Evolutionary conservation across 106 monocot genomes (phyloP).

Genomic region (Apostasia shenzhenica): DNA sequence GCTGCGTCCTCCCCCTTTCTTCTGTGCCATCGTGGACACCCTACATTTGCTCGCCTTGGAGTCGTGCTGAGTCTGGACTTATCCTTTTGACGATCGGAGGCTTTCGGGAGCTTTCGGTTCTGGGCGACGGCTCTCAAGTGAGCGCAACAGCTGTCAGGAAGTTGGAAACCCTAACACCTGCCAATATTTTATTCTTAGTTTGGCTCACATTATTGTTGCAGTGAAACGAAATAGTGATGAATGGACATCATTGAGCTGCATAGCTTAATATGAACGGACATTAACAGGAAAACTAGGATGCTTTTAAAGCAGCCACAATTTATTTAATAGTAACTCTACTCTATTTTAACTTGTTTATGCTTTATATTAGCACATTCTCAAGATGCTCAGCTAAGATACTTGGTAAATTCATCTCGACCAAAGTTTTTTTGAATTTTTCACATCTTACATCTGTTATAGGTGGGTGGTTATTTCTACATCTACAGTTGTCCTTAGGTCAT

Average conservation of each 20-base stretch:
- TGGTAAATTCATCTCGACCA: neutral
- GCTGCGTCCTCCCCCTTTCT: too few relatives aligned
- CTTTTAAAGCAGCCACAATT: neutral
- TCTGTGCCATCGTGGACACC: too few relatives aligned
- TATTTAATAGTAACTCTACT: neutral
- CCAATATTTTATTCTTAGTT: too few relatives aligned
- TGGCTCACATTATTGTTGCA: too few relatives aligned
- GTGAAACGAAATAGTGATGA: too few relatives aligned
- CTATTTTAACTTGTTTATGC: neutral
- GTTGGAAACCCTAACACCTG: too few relatives aligned
- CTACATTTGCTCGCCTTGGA: too few relatives aligned
- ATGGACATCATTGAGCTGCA: neutral
- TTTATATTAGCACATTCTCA: neutral
- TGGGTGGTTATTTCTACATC: conserved; percentile 77
- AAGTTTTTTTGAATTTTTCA: neutral
- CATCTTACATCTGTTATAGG: conserved; percentile 33
- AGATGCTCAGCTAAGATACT: neutral
- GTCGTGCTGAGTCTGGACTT: too few relatives aligned
- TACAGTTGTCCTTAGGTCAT: conserved; percentile 55
- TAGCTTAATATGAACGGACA: neutral
- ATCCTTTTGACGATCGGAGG: too few relatives aligned
- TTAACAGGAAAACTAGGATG: neutral
- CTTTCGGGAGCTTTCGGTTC: too few relatives aligned
- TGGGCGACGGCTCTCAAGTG: too few relatives aligned
- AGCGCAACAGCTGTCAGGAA: too few relatives aligned